Percentiles rank a stretch among this genome's conserved stretches.
These are phyloP conservation scores for Stentor coeruleus DNA, from an alignment of 73 alveolate species.

Conservation along the genomic window DNA sequence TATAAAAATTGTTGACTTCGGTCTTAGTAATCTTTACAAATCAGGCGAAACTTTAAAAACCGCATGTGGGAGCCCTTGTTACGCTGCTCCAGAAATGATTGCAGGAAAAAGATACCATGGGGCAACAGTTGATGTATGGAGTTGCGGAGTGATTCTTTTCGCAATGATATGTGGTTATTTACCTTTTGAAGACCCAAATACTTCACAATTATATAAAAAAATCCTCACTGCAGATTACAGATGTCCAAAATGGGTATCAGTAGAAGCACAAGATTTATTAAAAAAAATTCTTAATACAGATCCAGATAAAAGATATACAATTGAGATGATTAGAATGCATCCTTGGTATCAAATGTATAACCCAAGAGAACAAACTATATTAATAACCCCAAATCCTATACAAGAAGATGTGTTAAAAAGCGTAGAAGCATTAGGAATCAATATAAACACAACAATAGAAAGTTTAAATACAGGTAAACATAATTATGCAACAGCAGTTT, in stretches of 20 bases:
- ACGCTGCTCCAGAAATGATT: conserved; percentile 98
- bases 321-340: conserved; percentile 81
- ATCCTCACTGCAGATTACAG: conserved; percentile 44
- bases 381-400: not conserved
- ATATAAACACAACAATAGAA: not conserved
- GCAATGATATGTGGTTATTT: conserved; percentile 96
- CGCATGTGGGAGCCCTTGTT: conserved; percentile 98
- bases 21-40: conserved; percentile 37
- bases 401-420: not conserved
- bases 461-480: not conserved
- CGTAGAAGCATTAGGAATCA: not conserved
- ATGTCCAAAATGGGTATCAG: conserved; percentile 32
- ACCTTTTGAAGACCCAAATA: conserved; percentile 94
- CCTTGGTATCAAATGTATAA: conserved; percentile 64
- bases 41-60: conserved; percentile 64
- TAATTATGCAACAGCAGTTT: not conserved
- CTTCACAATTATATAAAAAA: conserved; percentile 71
- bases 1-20: conserved; percentile 50
- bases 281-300: conserved; percentile 76
- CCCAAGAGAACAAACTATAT: not conserved
- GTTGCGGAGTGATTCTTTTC: conserved; percentile 92
- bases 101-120: conserved; percentile 86
- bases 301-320: conserved; percentile 75
- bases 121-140: conserved; percentile 88
- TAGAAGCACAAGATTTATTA: conserved; percentile 63